phyloP scores from a whole-genome alignment of 805 yeast species.

The Wickerhamomyces pijperi region DNA sequence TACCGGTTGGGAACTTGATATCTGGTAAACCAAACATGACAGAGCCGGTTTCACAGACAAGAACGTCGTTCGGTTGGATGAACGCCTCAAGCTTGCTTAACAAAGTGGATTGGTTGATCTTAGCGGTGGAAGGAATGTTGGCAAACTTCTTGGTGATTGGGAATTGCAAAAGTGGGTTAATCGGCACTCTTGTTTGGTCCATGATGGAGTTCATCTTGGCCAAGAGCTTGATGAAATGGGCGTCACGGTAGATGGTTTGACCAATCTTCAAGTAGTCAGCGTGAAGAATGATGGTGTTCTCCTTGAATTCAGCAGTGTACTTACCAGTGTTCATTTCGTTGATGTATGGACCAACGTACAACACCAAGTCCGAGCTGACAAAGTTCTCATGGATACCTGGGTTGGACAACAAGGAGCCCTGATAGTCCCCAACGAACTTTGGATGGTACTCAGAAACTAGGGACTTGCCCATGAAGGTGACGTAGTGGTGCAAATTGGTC shows the following conservation, averaged over 20 bases:
- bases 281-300: slow-evolving; percentile 29
- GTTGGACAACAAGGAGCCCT: slow-evolving; percentile 41
- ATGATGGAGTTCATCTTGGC: slow-evolving; percentile 28
- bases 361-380: slow-evolving; percentile 50
- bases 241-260: slow-evolving; percentile 26
- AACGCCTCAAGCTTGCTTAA: slow-evolving; percentile 29
- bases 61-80: slow-evolving; percentile 51
- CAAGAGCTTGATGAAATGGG: slow-evolving; percentile 41
- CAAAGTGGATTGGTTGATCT: slow-evolving; percentile 36
- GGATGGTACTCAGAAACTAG: slow-evolving; percentile 58
- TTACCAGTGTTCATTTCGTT: slow-evolving; percentile 67
- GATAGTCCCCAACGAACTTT: slow-evolving; percentile 61
- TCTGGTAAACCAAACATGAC: slow-evolving; percentile 71
- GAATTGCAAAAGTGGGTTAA: slow-evolving; percentile 5
- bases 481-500: slow-evolving; percentile 40
- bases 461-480: slow-evolving; percentile 63
- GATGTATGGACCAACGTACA: slow-evolving; percentile 58
- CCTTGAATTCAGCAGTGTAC: slow-evolving; percentile 36
- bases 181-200: slow-evolving; percentile 19
- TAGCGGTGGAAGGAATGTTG: slow-evolving; percentile 16
- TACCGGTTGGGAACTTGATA: slow-evolving; percentile 43
- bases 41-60: slow-evolving; percentile 80
- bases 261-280: slow-evolving; percentile 42
- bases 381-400: slow-evolving; percentile 36
- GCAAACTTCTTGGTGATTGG: slow-evolving; percentile 15